Percentiles rank a stretch among this genome's conserved stretches.
phyloP scores from a whole-genome alignment of 495 filamentous ascomycete species.

The Durotheca rogersii region DNA sequence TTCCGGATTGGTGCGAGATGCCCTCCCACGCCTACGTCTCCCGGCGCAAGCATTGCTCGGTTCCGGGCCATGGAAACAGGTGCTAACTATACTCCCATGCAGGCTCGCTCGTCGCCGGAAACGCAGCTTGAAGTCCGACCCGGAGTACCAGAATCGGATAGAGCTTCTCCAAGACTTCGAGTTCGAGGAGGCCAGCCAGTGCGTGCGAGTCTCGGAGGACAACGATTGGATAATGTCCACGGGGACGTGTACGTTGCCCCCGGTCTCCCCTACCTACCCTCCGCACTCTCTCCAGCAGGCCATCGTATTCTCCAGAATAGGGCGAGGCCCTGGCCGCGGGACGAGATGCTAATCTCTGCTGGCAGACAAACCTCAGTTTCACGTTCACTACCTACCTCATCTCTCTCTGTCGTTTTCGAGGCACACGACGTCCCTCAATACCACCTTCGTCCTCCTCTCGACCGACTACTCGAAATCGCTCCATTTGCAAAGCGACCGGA shows the following conservation, averaged over 20 bases:
- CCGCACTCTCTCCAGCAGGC: not conserved
- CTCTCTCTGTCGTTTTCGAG: conserved; percentile 88
- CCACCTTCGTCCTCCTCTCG: conserved; percentile 89
- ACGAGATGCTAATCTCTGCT: conserved; percentile 1
- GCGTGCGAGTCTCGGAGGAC: conserved; percentile 89
- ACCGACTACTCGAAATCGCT: conserved; percentile 93
- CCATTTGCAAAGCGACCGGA: conserved; percentile 88
- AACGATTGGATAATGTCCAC: conserved; percentile 98
- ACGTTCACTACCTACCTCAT: conserved; percentile 90
- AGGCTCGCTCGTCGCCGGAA: conserved; percentile 82
- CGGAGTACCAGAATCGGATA: conserved; percentile 88
- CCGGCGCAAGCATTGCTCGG: conserved; percentile 18
- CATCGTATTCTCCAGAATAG: not conserved
- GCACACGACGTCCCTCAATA: conserved; percentile 91
- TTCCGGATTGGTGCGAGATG: conserved; percentile 79
- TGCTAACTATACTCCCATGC: conserved; percentile 6
- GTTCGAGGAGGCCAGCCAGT: conserved; percentile 96
- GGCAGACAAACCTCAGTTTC: conserved; percentile 90
- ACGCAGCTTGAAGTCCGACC: conserved; percentile 88
- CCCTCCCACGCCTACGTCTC: not conserved
- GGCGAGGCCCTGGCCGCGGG: conserved; percentile 54
- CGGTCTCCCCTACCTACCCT: too few species aligned
- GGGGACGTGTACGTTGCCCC: conserved; percentile 56
- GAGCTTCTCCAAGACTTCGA: conserved; percentile 97
- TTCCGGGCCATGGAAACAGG: not conserved